Percentiles rank a stretch among this genome's conserved stretches.
phyloP scores from a whole-genome alignment of 2,329 filamentous ascomycete species.

The Lachnellula occidentalis region DNA sequence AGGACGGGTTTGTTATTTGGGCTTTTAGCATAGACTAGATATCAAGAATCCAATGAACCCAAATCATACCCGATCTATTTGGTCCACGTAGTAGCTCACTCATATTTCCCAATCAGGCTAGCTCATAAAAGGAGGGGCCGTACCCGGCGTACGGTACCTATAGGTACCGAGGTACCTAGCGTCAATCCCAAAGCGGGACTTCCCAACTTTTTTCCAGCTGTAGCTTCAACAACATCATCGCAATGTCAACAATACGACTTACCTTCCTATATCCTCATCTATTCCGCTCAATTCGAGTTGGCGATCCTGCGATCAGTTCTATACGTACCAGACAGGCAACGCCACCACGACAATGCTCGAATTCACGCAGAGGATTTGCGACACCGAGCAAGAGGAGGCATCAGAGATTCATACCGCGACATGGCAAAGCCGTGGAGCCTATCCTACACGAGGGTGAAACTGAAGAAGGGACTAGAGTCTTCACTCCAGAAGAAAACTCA shows the following conservation, averaged over 20 bases:
- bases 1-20: constrained; percentile 78
- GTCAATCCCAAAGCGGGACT: background rate
- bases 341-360: constrained; percentile 18
- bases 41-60: background rate
- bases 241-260: constrained; percentile 57
- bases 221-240: background rate
- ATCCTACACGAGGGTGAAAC: constrained; percentile 31
- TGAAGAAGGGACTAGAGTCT: constrained; percentile 17
- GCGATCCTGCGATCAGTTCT: constrained; percentile 39
- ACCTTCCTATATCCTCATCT: constrained; percentile 66
- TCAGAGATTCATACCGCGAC: constrained; percentile 46
- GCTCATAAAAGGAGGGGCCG: background rate
- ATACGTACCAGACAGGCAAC: constrained; percentile 16
- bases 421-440: constrained; percentile 58
- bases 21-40: constrained; percentile 46
- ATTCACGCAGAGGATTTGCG: constrained; percentile 32
- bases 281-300: constrained; percentile 47
- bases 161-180: background rate
- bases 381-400: constrained; percentile 33
- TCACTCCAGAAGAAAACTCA: constrained; percentile 8
- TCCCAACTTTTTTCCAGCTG: background rate
- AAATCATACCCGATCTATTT: background rate
- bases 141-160: too few species aligned
- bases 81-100: background rate
- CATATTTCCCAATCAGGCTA: background rate